phyloP scores from a whole-genome alignment of 208 protist species.

The Acanthamoeba royreba region DNA sequence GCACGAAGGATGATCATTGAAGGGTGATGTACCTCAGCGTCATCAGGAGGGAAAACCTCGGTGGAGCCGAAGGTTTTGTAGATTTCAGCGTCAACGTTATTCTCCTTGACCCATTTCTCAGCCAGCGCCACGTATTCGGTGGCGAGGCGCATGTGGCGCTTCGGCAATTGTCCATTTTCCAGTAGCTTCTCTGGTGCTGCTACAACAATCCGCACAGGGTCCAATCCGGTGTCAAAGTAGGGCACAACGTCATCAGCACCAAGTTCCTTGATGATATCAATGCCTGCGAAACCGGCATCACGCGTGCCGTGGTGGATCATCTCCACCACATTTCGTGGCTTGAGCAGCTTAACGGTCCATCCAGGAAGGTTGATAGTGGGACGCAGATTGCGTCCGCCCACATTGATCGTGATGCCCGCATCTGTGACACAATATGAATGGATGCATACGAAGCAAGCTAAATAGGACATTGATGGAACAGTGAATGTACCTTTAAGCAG shows the following conservation, averaged over 20 bases:
- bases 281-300: constrained; percentile 53
- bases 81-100: constrained; percentile 33
- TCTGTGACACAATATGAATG: background rate
- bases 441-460: background rate
- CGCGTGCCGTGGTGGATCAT: constrained; percentile 54
- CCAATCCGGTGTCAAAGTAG: constrained; percentile 41
- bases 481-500: background rate
- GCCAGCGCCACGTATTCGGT: constrained; percentile 49
- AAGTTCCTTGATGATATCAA: constrained; percentile 40
- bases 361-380: constrained; percentile 29
- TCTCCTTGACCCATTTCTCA: constrained; percentile 46
- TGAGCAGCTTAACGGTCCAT: constrained; percentile 44
- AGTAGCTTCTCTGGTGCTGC: constrained; percentile 23
- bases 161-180: constrained; percentile 40
- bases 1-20: background rate
- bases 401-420: background rate
- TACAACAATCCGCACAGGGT: constrained; percentile 47
- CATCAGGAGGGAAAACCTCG: constrained; percentile 54
- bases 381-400: constrained; percentile 30
- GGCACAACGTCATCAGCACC: constrained; percentile 18
- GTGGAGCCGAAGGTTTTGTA: constrained; percentile 39
- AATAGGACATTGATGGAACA: background rate
- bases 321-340: constrained; percentile 59
- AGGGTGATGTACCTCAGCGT: constrained; percentile 20
- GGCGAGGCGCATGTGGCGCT: constrained; percentile 45